Evolutionary conservation across 441 rosid genomes (phyloP), one percentile per base, ranked within the genome.

Genomic region (Omphalea diandra): DNA sequence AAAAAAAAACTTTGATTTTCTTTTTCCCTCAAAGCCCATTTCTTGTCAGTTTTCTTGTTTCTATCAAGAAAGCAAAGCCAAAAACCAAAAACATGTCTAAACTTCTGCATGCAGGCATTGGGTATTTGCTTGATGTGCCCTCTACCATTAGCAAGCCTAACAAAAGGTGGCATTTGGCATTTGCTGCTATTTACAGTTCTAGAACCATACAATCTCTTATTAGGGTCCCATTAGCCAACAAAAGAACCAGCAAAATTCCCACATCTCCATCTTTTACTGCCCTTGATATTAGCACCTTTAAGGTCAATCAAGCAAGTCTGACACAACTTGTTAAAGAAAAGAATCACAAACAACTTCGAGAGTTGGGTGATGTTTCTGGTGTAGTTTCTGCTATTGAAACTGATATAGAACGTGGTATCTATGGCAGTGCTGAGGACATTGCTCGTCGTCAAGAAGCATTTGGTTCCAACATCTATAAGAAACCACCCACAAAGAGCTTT

Each of bases 401-500:
- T 4, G 75, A 82, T 71, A 10, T 66, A 0, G 68, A 75, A 5
- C 50, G 32, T 0, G 92, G 95, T 22, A 82, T 86, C 65, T 3
- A 1, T 0, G 81, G 74, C 15, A 73, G 40, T 32, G 65, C 35
- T 2, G 77, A 75, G 0, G 83, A 82, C 29, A 50, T 79, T 5
- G 67, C 65, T 10, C 38, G 75, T 44, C 76, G 91, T 46, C 86
- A 74, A 1, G 52, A 73, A 1, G 82, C 75, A 12, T 86, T 82
- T 10, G 92, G 95, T 18, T 75, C 82, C 32, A 89, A 89, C 75
- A 80, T 84, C 2, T 87, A 89, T 62, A 80, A 84, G 31, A 84
- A 80, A 66, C 85, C 86, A 0, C 89, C 89, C 0, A 43, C 88
- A 3, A 84, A 77, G 56, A 56, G 73, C 22, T 72, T 82, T 17